Base-by-base conservation (phyloP, 306 rosid genomes). In the Cucumis melo region DNA sequence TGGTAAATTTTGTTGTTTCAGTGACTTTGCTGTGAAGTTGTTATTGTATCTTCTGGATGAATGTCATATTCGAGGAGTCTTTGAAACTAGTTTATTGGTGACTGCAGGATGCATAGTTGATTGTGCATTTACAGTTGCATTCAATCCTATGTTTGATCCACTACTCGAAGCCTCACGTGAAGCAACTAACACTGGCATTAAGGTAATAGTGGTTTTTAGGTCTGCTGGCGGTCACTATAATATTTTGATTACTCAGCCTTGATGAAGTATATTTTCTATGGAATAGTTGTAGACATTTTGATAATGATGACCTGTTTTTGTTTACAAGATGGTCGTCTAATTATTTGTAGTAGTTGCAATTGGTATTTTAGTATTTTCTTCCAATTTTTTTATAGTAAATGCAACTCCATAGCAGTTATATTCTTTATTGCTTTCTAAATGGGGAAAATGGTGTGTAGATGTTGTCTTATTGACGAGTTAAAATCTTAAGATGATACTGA, bases 121-220 rank as follows among this genome's bases (percentile, higher is more conserved):
- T 71, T 90, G 95, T 83, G 98, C 98, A 77, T 91, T 94, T 83
- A 94, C 97, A 1, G 95, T 94, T 86, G 98, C 98, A 23, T 94
- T 94, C 84, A 94, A 94, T 76, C 98, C 98, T 24, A 85, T 90
- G 86, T 94, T 82, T 81, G 91, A 90, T 74, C 98, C 98, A 71
- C 84, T 90, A 72, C 98, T 94, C 32, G 96, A 94, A 86, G 98
- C 97, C 84, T 91, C 98, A 32, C 96, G 93, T 42, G 98, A 94
- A 86, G 98, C 98, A 59, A 94, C 98, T 78, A 79, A 94, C 85
- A 91, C 89, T 8, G 97, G 98, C 76, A 83, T 94, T 82, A 94
- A 94, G 97, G 98, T 94, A 88, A 81, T 10, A 20, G 51, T 23
- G 23, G 61, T 70, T 20, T 36, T 70, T 56, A 23, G 41, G 44